Evolutionary conservation across 495 filamentous ascomycete genomes (phyloP).

Genomic region (Aspergillus bridgeri): DNA sequence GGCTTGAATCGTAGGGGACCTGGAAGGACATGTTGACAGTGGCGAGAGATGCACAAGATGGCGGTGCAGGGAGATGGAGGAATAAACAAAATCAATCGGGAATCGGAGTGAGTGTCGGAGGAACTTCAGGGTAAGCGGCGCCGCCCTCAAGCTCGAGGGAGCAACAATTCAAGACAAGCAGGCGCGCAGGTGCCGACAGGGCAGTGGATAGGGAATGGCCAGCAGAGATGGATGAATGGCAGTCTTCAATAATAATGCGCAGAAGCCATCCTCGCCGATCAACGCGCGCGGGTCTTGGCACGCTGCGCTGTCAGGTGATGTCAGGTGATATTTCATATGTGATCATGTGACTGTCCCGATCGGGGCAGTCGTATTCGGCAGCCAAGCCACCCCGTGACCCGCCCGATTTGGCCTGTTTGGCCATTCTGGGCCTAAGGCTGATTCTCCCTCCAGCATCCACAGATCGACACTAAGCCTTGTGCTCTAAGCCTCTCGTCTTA

Average conservation of each 20-base stretch:
- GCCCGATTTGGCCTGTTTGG: neutral
- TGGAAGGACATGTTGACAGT: conserved; percentile 37
- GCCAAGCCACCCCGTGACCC: conserved; percentile 7
- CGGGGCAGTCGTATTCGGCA: conserved; percentile 15
- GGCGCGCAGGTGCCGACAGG: neutral
- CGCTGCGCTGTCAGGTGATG: conserved; percentile 7
- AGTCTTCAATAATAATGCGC: neutral
- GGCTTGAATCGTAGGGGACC: conserved; percentile 35
- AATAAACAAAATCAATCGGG: conserved; percentile 6
- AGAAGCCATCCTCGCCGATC: conserved; percentile 1
- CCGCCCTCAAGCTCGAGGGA: neutral
- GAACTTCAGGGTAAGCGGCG: neutral
- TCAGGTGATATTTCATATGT: conserved; percentile 3
- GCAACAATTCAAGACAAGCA: neutral
- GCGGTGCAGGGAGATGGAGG: neutral
- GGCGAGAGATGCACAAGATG: neutral
- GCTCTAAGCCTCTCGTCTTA: neutral
- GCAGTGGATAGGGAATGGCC: neutral
- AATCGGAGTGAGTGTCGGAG: neutral
- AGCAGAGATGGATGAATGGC: neutral
- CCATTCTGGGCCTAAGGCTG: too few relatives aligned
- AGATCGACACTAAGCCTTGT: conserved; percentile 6
- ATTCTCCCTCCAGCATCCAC: too few relatives aligned
- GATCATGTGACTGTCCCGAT: neutral
- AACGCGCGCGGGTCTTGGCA: conserved; percentile 11